A percentile compares a stretch with the other conserved stretches of the same genome.
phyloP scores from a whole-genome alignment of 257 asterid species.

The Salvia rosmarinus region DNA sequence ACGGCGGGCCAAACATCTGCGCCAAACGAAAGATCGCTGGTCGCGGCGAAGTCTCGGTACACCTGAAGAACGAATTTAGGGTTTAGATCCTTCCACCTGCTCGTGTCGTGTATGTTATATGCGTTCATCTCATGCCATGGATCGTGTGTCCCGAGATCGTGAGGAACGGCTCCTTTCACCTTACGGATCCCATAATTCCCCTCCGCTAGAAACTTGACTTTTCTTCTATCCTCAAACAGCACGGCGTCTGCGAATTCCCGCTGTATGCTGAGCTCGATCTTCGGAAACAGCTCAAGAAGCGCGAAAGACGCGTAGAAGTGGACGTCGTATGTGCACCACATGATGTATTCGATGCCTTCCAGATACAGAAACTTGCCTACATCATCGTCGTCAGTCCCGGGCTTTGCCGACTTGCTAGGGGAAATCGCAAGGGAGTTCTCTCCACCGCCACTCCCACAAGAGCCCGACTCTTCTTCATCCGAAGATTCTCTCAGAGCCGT shows the following conservation, averaged over 20 bases:
- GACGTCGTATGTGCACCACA: constrained; percentile 99
- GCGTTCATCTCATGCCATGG: constrained; percentile 99
- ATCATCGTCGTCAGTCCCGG: constrained; percentile 55
- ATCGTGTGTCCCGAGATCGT: constrained; percentile 96
- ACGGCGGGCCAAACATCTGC: constrained; percentile 95
- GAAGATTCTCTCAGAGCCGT: constrained; percentile 27
- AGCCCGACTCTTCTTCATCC: constrained; percentile 41
- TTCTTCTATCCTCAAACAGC: constrained; percentile 73
- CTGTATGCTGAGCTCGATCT: constrained; percentile 93
- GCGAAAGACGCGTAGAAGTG: constrained; percentile 99
- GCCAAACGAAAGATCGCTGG: constrained; percentile 82
- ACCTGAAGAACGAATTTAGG: constrained; percentile 96
- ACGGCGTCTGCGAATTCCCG: constrained; percentile 93
- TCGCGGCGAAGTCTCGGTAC: constrained; percentile 90
- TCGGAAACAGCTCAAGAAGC: constrained; percentile 90
- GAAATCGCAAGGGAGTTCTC: constrained; percentile 41
- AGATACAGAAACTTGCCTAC: constrained; percentile 90
- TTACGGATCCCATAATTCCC: constrained; percentile 93
- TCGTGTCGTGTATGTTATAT: constrained; percentile 93
- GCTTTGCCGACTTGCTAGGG: constrained; percentile 37
- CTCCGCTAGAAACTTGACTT: constrained; percentile 82
- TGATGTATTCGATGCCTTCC: constrained; percentile 95
- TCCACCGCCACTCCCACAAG: constrained; percentile 36
- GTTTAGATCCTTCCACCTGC: constrained; percentile 93
- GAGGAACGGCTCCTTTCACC: constrained; percentile 94